A percentile compares a stretch with the other conserved stretches of the same genome.
These are phyloP conservation scores for Pseudonitzschia delicatissima DNA, from an alignment of 108 stramenopile genomes.

Conservation along the genomic window DNA sequence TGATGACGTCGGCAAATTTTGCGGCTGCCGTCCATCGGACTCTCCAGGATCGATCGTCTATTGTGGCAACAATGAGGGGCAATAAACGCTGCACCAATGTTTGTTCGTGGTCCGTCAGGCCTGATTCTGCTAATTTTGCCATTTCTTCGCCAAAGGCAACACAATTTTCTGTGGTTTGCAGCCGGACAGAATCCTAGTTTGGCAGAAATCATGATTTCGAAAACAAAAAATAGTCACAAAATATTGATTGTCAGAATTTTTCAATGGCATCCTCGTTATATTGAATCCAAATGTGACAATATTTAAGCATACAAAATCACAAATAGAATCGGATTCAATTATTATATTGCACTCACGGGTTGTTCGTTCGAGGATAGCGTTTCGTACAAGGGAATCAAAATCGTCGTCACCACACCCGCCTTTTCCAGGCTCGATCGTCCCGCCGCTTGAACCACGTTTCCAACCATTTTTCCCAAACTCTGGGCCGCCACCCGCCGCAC, in stretches of 20 bases:
- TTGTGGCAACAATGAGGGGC: constrained; percentile 77
- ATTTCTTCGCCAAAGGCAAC: constrained; percentile 80
- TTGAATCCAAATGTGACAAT: too few relatives aligned
- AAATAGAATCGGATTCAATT: not conserved
- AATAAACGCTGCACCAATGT: constrained; percentile 58
- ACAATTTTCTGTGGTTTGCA: constrained; percentile 92
- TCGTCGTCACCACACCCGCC: constrained; percentile 40
- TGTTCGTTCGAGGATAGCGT: constrained; percentile 88
- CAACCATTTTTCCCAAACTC: constrained; percentile 70
- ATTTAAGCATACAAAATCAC: too few relatives aligned
- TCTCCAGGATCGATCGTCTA: constrained; percentile 93
- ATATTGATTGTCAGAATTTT: not conserved
- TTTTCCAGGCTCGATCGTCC: constrained; percentile 42
- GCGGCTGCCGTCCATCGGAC: constrained; percentile 93
- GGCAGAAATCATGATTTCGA: too few relatives aligned
- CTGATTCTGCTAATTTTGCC: constrained; percentile 26
- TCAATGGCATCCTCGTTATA: too few relatives aligned
- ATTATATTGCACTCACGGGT: constrained; percentile 32
- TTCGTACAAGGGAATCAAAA: constrained; percentile 74
- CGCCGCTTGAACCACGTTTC: constrained; percentile 49
- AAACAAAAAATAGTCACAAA: not conserved
- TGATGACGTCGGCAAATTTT: constrained; percentile 80
- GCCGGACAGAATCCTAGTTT: constrained; percentile 81
- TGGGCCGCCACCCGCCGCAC: constrained; percentile 88
- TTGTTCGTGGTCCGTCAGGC: constrained; percentile 25